Evolutionary conservation across 352 stramenopile species (phyloP).

Genomic region (Globisporangium spinosum): DNA sequence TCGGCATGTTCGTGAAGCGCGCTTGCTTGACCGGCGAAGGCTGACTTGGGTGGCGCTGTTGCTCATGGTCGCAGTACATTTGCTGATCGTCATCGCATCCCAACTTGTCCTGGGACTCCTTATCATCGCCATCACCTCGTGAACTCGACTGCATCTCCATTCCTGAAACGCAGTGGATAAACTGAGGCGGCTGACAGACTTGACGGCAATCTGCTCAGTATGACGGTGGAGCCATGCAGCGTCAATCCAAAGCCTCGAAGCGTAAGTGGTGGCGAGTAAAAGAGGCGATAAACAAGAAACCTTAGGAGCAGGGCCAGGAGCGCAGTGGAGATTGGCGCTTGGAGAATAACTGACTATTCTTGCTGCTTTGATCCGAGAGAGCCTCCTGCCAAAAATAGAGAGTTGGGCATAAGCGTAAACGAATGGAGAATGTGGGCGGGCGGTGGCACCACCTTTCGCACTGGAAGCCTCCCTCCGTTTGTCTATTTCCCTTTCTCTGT

Average conservation of each 20-base stretch:
- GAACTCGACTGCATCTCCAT: neutral
- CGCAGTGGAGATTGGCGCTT: neutral
- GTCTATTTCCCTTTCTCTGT: neutral
- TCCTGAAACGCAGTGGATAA: neutral
- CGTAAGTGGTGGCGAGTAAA: neutral
- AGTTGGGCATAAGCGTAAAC: neutral
- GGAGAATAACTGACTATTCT: neutral
- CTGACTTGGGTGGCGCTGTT: neutral
- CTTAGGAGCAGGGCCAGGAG: neutral
- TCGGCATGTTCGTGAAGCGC: slow-evolving; percentile 12
- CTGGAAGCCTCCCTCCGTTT: neutral
- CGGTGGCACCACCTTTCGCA: neutral
- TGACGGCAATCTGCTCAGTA: neutral
- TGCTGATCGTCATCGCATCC: neutral
- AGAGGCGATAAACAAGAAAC: neutral
- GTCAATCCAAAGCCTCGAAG: neutral
- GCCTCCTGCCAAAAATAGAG: slow-evolving; percentile 3
- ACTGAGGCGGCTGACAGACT: neutral
- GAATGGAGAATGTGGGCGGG: neutral
- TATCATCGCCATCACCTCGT: neutral
- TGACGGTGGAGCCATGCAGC: neutral
- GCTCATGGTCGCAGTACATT: neutral
- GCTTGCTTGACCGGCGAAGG: neutral
- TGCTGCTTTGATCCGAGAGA: neutral
- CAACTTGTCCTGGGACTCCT: neutral